Evolutionary conservation across 2,329 filamentous ascomycete genomes (phyloP), one percentile per base, ranked within the genome.

Genomic region (Colletotrichum destructivum): DNA sequence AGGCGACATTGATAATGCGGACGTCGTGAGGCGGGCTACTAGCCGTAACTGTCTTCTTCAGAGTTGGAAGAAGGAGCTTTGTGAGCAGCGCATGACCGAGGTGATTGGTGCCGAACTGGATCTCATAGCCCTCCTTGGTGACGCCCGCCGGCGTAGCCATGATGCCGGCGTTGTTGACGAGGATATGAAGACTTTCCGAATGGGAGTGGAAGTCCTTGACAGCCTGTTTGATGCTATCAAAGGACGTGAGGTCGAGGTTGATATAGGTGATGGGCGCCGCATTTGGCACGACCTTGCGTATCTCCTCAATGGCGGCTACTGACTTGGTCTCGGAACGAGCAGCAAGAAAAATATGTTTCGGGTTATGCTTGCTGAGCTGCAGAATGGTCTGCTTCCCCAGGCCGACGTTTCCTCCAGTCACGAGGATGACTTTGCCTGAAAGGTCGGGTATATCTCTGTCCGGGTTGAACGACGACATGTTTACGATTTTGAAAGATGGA

Each of bases 281-380:
- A 18, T 42, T 21, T 16, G 62, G 51, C 12, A 55, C 40, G 13
- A 73, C 69, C 4, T 65, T 68, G 5, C 44, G 12, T 7, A 71
- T 42, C 11, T 51, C 49, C 18, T 61, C n/a, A 21, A 84, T 78
- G 54, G 88, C 84, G 11, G 83, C 81, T 13, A 83, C 80, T 23
- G 81, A 83, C 11, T 83, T 84, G 62, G 83, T 81, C 42, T 78
- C 79, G n/a, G 80, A 85, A 54, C 88, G 84, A 1, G 86, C 87
- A 23, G 84, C 86, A 63, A 90, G 83, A 79, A 87, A 89, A 72
- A 90, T 86, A 64, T 87, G 84, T 0, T 81, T 79, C 2, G 88
- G 86, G 9, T 81, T 77, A 76, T 89, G 88, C 16, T 21, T n/a
- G 9, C 55, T 40, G 2, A 62, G 56, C 26, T 71, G 46, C 7